Evolutionary conservation across 805 yeast species (phyloP).

Genomic region (Lachancea cidri): DNA sequence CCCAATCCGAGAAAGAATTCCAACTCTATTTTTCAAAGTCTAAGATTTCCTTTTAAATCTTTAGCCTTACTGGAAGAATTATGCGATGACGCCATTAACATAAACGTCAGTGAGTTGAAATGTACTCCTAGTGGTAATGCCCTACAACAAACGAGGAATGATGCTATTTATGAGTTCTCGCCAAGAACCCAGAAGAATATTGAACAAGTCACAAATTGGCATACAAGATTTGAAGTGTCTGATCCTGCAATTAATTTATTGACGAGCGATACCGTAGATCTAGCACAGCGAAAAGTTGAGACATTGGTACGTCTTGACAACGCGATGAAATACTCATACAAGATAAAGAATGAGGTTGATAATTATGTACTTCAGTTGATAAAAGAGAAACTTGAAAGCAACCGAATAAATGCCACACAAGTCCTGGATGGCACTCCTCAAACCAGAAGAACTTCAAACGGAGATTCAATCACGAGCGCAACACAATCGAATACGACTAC

Average conservation of each 20-base stretch:
- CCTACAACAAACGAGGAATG: constrained; percentile 11
- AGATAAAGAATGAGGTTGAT: constrained; percentile 75
- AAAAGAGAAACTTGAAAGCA: constrained; percentile 54
- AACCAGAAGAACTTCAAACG: not conserved
- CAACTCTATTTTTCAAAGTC: constrained; percentile 35
- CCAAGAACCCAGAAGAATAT: constrained; percentile 60
- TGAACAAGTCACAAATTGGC: constrained; percentile 35
- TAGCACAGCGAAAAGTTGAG: constrained; percentile 63
- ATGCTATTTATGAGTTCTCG: constrained; percentile 37
- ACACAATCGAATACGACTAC: not conserved
- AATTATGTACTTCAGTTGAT: constrained; percentile 58
- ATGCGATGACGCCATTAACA: constrained; percentile 67
- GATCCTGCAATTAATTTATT: constrained; percentile 61
- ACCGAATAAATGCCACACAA: constrained; percentile 20
- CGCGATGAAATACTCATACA: constrained; percentile 67
- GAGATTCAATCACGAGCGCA: not conserved
- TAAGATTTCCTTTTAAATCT: constrained; percentile 59
- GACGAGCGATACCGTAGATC: constrained; percentile 58
- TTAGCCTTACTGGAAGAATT: constrained; percentile 53
- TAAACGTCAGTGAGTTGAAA: constrained; percentile 65
- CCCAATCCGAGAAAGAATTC: constrained; percentile 1
- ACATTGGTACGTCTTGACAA: constrained; percentile 67
- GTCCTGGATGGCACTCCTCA: constrained; percentile 5
- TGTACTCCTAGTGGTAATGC: constrained; percentile 9
- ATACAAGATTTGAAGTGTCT: constrained; percentile 21